Conservation (phyloP, 2,329 filamentous ascomycete species). For the Coniochaeta hoffmannii region DNA sequence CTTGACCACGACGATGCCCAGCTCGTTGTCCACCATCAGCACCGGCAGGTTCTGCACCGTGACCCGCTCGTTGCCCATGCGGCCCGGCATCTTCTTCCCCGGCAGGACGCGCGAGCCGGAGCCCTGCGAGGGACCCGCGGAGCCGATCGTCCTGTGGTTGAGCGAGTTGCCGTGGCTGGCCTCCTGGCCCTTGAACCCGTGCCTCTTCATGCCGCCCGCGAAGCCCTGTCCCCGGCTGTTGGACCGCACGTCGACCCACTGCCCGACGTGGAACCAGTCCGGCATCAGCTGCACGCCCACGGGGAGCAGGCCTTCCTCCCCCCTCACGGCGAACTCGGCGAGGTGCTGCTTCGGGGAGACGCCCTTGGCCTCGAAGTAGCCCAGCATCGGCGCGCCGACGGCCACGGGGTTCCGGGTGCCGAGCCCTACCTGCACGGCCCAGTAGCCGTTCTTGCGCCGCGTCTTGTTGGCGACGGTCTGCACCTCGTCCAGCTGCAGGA, state of each 20-base stretch:
- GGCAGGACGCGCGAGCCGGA: slow-evolving; percentile 87
- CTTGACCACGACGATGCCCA: slow-evolving; percentile 82
- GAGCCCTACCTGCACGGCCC: slow-evolving; percentile 80
- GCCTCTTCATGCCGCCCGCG: slow-evolving; percentile 95
- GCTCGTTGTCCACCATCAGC: slow-evolving; percentile 76
- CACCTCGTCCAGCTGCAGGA: slow-evolving; percentile 87
- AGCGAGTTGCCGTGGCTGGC: slow-evolving; percentile 93
- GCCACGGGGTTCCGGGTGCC: slow-evolving; percentile 69
- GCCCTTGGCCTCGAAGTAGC: slow-evolving; percentile 77
- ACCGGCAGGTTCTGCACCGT: slow-evolving; percentile 91
- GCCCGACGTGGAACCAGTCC: slow-evolving; percentile 86
- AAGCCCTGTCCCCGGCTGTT: slow-evolving; percentile 86
- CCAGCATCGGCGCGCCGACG: slow-evolving; percentile 73
- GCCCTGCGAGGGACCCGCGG: slow-evolving; percentile 81
- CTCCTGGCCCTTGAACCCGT: slow-evolving; percentile 82
- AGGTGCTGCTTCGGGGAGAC: slow-evolving; percentile 79
- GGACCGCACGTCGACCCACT: slow-evolving; percentile 80
- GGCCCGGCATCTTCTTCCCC: slow-evolving; percentile 95
- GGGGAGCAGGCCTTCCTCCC: slow-evolving; percentile 62
- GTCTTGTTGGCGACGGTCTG: slow-evolving; percentile 88
- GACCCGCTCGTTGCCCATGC: slow-evolving; percentile 84
- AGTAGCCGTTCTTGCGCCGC: slow-evolving; percentile 75
- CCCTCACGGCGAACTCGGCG: slow-evolving; percentile 79
- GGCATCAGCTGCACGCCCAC: slow-evolving; percentile 72
- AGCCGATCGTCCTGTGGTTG: slow-evolving; percentile 89